Percentiles rank a stretch among this genome's conserved stretches.
Conservation (phyloP, 805 yeast species). For the Candida ipomoeae region DNA sequence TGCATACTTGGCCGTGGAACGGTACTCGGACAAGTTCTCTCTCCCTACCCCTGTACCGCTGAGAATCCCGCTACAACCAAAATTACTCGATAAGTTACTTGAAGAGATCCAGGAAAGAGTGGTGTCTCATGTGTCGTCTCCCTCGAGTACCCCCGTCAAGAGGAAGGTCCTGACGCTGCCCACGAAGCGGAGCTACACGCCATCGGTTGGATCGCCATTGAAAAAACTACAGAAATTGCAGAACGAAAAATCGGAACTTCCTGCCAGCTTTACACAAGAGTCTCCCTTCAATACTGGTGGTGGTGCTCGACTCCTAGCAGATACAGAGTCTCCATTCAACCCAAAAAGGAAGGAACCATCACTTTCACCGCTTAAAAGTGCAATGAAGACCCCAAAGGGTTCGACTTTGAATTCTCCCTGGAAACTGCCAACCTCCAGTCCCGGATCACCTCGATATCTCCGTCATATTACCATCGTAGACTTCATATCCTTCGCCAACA, state of each 20-base stretch:
- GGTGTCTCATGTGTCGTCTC: constrained; percentile 24
- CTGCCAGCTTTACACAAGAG: constrained; percentile 3
- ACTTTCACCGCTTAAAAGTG: constrained; percentile 10
- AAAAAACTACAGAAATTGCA: constrained; percentile 29
- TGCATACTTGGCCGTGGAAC: constrained; percentile 57
- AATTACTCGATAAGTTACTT: constrained; percentile 38
- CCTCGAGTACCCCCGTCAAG: constrained; percentile 16
- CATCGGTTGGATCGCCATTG: constrained; percentile 36
- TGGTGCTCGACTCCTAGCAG: constrained; percentile 1
- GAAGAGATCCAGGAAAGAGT: constrained; percentile 43
- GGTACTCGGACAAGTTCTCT: constrained; percentile 38
- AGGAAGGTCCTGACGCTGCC: constrained; percentile 15
- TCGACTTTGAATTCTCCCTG: constrained; percentile 13
- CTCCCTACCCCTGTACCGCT: constrained; percentile 48
- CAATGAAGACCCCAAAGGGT: constrained; percentile 18
- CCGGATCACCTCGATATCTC: constrained; percentile 11
- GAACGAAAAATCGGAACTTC: constrained; percentile 7
- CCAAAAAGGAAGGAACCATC: not conserved
- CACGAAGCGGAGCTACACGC: constrained; percentile 21
- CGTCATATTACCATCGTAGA: constrained; percentile 29
- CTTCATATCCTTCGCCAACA: constrained; percentile 50
- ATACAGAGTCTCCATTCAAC: constrained; percentile 15
- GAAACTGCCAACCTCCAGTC: not conserved
- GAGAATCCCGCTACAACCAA: constrained; percentile 57
- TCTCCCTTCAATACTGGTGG: constrained; percentile 11